Conservation (phyloP, 108 stramenopile species). For the Cyclotella distinguenda region DNA sequence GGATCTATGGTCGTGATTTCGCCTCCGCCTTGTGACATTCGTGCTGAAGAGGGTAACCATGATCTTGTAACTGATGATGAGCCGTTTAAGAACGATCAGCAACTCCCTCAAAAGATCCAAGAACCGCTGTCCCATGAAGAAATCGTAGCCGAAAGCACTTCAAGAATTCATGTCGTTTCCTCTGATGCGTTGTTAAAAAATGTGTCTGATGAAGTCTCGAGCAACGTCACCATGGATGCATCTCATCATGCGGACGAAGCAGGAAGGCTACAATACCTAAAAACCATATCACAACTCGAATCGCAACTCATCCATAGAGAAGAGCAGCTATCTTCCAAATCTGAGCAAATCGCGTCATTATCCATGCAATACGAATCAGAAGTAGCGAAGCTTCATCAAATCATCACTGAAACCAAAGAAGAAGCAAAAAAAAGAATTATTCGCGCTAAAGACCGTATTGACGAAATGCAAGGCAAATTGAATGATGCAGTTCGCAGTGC, state of each 20-base stretch:
- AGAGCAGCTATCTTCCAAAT: slow-evolving; percentile 66
- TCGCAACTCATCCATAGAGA: slow-evolving; percentile 55
- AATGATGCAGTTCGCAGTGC: slow-evolving; percentile 46
- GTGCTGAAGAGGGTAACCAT: no score
- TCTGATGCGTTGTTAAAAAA: background rate
- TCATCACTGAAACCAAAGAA: slow-evolving; percentile 70
- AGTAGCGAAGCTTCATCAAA: slow-evolving; percentile 47
- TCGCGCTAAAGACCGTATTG: slow-evolving; percentile 70
- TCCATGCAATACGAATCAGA: slow-evolving; percentile 56
- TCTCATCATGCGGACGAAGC: no score
- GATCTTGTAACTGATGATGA: no score
- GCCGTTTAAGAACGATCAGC: no score
- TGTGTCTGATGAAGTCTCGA: no score
- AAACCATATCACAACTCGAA: slow-evolving; percentile 27
- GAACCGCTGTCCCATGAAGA: no score
- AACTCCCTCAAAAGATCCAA: no score
- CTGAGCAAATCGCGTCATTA: slow-evolving; percentile 60
- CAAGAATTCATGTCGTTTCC: background rate
- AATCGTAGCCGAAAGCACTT: background rate
- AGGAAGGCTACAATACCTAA: slow-evolving; percentile 23
- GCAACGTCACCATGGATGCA: background rate
- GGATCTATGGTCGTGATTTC: background rate
- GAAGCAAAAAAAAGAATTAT: slow-evolving; percentile 74
- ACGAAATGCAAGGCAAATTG: slow-evolving; percentile 53
- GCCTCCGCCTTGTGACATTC: no score